Evolutionary conservation across 495 filamentous ascomycete species (phyloP), one percentile per base, ranked within the genome.

Genomic region (Thermochaetoides thermophila): DNA sequence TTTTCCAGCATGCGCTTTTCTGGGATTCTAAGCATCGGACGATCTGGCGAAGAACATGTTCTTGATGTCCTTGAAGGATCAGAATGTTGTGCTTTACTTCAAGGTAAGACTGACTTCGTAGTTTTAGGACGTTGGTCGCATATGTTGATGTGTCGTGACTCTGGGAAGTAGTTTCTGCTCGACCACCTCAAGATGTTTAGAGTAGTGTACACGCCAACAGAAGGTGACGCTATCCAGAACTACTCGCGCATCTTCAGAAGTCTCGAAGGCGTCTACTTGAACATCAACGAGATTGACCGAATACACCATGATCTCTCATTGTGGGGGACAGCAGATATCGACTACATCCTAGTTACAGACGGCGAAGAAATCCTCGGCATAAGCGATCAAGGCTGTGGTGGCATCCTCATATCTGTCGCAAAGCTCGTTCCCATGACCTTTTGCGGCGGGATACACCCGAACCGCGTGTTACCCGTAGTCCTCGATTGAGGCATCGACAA

Each of bases 401-500:
- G 76, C 5, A 81, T 94, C 32, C 57, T 89, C 11, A 93, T 93
- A 32, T 82, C 78, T 3, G 64, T 83, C 1, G 84, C 84, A 3
- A 93, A 93, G 48, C 59, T 92, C 10, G 76, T 76, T 5, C 59
- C 92, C 20, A 84, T 80, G 22, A 89, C 85, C 0, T 49, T 87
- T 1, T 92, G 85, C 53, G 84, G 78, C 22, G 85, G 84, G 1
- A 78, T 93, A 20, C 78, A 89, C 50, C 83, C 83, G 9, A 73
- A 75, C 17, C 61, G 84, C 29, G 81, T 81, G 20, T 55, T 91
- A 1, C 81, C 85, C 0, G 80, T 92, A 3, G 78, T 85, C 3
- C 54, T 93, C n/a, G 84, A 93, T 43, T 84, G 81, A 39, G 85
- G 84, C 7, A 92, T 85, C 5, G 66, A 91, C 56, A 93, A 92